phyloP scores from a whole-genome alignment of 2,329 filamentous ascomycete genomes.

The Alternaria brassicae region DNA sequence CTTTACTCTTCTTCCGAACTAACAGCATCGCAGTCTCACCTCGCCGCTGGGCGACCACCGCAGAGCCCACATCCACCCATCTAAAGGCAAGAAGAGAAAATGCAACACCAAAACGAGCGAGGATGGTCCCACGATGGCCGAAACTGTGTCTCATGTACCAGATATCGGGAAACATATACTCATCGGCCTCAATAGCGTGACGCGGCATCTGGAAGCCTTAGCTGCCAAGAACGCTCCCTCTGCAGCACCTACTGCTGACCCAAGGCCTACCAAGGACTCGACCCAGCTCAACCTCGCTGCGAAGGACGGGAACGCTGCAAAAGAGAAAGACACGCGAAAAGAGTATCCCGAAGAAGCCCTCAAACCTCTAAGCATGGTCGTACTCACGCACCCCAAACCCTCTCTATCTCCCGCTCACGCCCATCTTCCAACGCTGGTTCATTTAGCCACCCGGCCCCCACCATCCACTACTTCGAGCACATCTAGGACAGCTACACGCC shows the following conservation, averaged over 20 bases:
- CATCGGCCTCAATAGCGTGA: conserved; percentile 70
- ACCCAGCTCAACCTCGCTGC: neutral
- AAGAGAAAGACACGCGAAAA: neutral
- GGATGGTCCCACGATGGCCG: conserved; percentile 3
- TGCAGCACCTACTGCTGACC: conserved; percentile 8
- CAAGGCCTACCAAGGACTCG: neutral
- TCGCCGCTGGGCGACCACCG: conserved; percentile 70
- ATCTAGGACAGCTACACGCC: conserved; percentile 54
- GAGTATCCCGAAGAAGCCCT: neutral
- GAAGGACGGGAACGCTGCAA: neutral
- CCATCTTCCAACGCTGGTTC: conserved; percentile 44
- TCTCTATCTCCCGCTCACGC: conserved; percentile 42
- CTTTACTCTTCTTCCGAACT: neutral
- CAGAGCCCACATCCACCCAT: conserved; percentile 60
- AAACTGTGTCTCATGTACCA: conserved; percentile 53
- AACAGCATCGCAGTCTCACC: conserved; percentile 60
- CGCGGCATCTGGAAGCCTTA: conserved; percentile 62
- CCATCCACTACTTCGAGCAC: neutral
- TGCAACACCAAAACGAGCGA: conserved; percentile 16
- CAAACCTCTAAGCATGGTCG: conserved; percentile 32
- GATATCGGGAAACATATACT: conserved; percentile 64
- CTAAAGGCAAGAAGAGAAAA: conserved; percentile 65
- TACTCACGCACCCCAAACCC: conserved; percentile 46
- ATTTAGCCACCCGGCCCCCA: conserved; percentile 29
- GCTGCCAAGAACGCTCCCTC: conserved; percentile 37